A percentile compares a stretch with the other conserved stretches of the same genome.
Conservation (phyloP, 768 basidiomycete species). For the Pulveroboletus ravenelii region DNA sequence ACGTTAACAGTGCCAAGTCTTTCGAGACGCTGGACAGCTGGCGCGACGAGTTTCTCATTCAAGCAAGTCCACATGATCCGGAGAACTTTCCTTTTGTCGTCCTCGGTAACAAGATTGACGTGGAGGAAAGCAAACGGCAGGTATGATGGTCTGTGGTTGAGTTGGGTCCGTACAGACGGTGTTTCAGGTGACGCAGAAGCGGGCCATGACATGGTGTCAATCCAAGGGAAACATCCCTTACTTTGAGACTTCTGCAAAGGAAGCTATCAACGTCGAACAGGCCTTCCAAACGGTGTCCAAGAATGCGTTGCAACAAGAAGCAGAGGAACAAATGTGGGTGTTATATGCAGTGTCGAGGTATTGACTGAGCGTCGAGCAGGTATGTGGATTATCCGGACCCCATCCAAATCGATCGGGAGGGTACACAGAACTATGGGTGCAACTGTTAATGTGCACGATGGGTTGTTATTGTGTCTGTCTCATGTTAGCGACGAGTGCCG, state of each 20-base stretch:
- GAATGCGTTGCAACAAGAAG: conserved; percentile 97
- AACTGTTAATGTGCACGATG: conserved; percentile 58
- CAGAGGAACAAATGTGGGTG: conserved; percentile 88
- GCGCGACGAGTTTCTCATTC: conserved; percentile 98
- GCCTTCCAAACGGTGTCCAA: conserved; percentile 99
- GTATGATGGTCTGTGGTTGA: conserved; percentile 37
- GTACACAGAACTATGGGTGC: conserved; percentile 87
- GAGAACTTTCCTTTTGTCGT: conserved; percentile 99
- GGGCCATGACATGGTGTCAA: conserved; percentile 99
- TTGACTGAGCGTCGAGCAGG: conserved; percentile 41
- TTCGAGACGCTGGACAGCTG: conserved; percentile 99
- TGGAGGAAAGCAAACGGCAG: conserved; percentile 98
- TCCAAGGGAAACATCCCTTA: conserved; percentile 99
- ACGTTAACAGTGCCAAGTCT: conserved; percentile 97
- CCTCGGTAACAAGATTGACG: conserved; percentile 99
- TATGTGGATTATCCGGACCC: conserved; percentile 99
- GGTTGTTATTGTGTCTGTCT: conserved; percentile 24
- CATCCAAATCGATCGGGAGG: conserved; percentile 93
- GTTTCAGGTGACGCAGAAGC: conserved; percentile 91
- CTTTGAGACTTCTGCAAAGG: conserved; percentile 99
- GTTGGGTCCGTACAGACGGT: neutral
- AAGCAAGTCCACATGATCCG: conserved; percentile 97
- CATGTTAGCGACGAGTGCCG: conserved; percentile 22
- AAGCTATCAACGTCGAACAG: conserved; percentile 99
- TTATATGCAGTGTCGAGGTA: conserved; percentile 8